phyloP scores from a whole-genome alignment of 1,139 yeast species.

The Debaryomyces robertsiae region DNA sequence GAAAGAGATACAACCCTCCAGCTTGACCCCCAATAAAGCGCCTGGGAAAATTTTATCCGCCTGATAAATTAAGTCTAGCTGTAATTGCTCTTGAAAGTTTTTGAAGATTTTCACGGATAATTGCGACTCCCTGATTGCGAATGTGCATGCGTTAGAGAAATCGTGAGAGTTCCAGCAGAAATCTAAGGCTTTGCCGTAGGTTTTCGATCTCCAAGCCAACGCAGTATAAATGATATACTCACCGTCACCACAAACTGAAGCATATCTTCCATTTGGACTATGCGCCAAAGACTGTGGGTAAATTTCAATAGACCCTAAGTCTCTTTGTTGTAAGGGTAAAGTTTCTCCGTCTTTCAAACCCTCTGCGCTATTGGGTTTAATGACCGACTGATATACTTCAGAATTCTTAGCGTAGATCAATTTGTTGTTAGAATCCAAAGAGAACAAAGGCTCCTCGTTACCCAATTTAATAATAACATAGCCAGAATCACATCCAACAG shows the following conservation, averaged over 20 bases:
- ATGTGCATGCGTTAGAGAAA: conserved; percentile 63
- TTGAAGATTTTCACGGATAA: conserved; percentile 71
- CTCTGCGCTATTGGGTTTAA: conserved; percentile 66
- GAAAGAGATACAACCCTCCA: conserved; percentile 80
- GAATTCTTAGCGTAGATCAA: conserved; percentile 89
- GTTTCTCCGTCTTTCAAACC: conserved; percentile 80
- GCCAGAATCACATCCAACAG: conserved; percentile 95
- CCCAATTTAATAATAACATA: conserved; percentile 85
- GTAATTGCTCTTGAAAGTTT: conserved; percentile 78
- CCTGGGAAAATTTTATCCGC: conserved; percentile 89
- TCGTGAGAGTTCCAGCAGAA: conserved; percentile 93
- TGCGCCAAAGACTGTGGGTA: conserved; percentile 86
- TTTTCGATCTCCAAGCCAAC: conserved; percentile 95
- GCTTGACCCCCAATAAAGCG: conserved; percentile 77
- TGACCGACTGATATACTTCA: conserved; percentile 82
- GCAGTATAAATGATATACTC: conserved; percentile 96
- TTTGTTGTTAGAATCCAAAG: conserved; percentile 92
- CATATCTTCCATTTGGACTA: conserved; percentile 97
- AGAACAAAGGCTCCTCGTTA: conserved; percentile 89
- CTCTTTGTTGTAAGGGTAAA: conserved; percentile 76
- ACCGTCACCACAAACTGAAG: conserved; percentile 97
- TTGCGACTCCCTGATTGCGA: conserved; percentile 76
- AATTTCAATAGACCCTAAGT: conserved; percentile 87
- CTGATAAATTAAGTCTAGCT: conserved; percentile 67
- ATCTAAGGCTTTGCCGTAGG: conserved; percentile 87